These are phyloP conservation scores for Ascochyta viciae-villosae DNA, from an alignment of 2,329 filamentous ascomycete genomes.

Conservation along the genomic window DNA sequence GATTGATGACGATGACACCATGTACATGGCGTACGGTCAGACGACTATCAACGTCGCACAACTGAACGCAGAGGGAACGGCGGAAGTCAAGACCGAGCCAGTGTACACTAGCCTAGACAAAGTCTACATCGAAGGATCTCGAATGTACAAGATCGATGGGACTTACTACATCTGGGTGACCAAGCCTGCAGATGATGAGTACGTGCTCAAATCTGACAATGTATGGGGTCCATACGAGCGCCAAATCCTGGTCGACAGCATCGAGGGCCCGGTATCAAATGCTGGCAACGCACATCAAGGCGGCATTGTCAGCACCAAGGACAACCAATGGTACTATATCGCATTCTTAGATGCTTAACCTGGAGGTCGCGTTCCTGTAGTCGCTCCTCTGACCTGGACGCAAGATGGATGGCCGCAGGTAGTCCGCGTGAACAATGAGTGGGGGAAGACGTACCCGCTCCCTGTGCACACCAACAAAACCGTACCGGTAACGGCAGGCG, in stretches of 20 bases:
- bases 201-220: conserved; percentile 58
- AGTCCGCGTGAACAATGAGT: conserved; percentile 53
- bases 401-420: conserved; percentile 61
- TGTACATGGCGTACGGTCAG: conserved; percentile 65
- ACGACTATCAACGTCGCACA: conserved; percentile 60
- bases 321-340: conserved; percentile 66
- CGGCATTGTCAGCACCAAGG: conserved; percentile 60
- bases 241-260: conserved; percentile 53
- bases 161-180: conserved; percentile 64
- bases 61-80: conserved; percentile 58
- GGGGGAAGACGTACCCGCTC: conserved; percentile 56
- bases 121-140: conserved; percentile 58
- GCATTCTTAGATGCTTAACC: conserved; percentile 65
- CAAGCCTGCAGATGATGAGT: conserved; percentile 55
- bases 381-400: conserved; percentile 63
- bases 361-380: conserved; percentile 63
- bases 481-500: conserved; percentile 47
- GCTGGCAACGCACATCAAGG: conserved; percentile 63
- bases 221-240: conserved; percentile 62
- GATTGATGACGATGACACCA: conserved; percentile 65
- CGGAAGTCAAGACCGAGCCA: conserved; percentile 53
- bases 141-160: conserved; percentile 65
- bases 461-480: conserved; percentile 42
- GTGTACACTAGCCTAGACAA: conserved; percentile 53
- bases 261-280: conserved; percentile 54